Evolutionary conservation across 768 basidiomycete species (phyloP), one percentile per base, ranked within the genome.

Genomic region (Omphalotus guepiniiformis): DNA sequence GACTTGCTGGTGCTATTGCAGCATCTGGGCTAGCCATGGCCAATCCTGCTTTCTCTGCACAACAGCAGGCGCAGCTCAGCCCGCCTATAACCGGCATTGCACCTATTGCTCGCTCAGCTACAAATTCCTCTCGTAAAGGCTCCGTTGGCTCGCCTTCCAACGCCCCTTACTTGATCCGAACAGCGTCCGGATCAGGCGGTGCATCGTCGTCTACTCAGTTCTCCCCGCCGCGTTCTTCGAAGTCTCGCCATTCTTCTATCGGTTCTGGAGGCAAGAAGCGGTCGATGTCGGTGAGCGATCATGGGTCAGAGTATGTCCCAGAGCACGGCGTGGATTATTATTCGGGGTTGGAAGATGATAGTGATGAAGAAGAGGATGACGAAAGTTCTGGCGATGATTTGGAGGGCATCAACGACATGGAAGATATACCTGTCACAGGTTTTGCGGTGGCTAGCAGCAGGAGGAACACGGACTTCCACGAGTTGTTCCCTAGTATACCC

Each of bases 391-490:
- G 57, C 26, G 72, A 72, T 48, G 68, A 70, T 27, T 49, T 76
- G 50, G 73, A 72, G 52, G 47, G 51, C 12, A 64, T 63, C 48
- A 50, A 86, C 22, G 81, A 76, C 46, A 75, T 82, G 41, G 82
- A 85, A 45, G 88, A 90, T 58, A 90, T 92, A 12, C 86, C 94
- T 1, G 90, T 97, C 4, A 95, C 92, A 5, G 94, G 95, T 2
- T 99, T 98, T 63, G 94, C 96, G 0, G 94, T 98, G 18, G 96
- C 95, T 7, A 96, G 92, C 64, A 91, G 83, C 57, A 92, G 91
- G 63, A 70, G 96, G 45, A 97, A 98, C 59, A 82, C 86, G 2
- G 95, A 98, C 60, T 99, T 99, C 63, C 96, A 99, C 59, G 88
- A 93, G 54, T 63, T 97, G 58, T 98, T 99, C 65, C 80, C 84